phyloP scores from a whole-genome alignment of 2,329 filamentous ascomycete species.

The Cordyceps javanica region DNA sequence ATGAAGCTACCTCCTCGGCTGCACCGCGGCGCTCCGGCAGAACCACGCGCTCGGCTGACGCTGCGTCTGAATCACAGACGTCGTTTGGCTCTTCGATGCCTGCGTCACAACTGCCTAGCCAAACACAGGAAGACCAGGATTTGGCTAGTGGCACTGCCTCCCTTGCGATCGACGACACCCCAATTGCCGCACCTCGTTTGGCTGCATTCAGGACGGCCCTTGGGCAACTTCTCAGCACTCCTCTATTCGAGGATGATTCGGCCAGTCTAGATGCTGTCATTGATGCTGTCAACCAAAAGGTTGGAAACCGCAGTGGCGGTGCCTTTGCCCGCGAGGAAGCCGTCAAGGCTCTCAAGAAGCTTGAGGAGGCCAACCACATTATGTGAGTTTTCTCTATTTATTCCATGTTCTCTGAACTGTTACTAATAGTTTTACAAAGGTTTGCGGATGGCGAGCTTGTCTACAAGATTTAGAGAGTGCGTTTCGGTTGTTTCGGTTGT shows the following conservation, averaged over 20 bases:
- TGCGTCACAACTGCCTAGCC: constrained; percentile 58
- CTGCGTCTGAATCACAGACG: constrained; percentile 38
- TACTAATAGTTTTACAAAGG: constrained; percentile 31
- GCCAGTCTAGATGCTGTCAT: constrained; percentile 71
- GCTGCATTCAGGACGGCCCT: constrained; percentile 72
- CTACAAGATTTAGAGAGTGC: constrained; percentile 57
- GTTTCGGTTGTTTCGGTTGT: background rate
- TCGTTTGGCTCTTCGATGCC: constrained; percentile 77
- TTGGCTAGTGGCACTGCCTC: constrained; percentile 37
- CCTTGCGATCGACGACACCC: constrained; percentile 35
- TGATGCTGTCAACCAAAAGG: constrained; percentile 67
- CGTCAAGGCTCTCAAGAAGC: constrained; percentile 65
- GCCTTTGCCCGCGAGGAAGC: constrained; percentile 69
- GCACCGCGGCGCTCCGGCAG: constrained; percentile 39
- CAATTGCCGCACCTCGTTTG: constrained; percentile 58
- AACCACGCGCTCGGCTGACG: constrained; percentile 29
- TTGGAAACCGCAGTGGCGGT: constrained; percentile 48
- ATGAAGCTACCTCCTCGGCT: constrained; percentile 33
- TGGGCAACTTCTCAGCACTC: constrained; percentile 74
- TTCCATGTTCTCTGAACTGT: background rate
- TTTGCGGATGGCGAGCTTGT: constrained; percentile 58
- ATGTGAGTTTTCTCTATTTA: constrained; percentile 64
- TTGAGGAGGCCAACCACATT: constrained; percentile 81
- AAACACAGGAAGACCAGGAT: constrained; percentile 37
- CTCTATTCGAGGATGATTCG: constrained; percentile 81